These are phyloP conservation scores for Gonium pectorale DNA, from an alignment of 139 green algal genomes.

Conservation along the genomic window DNA sequence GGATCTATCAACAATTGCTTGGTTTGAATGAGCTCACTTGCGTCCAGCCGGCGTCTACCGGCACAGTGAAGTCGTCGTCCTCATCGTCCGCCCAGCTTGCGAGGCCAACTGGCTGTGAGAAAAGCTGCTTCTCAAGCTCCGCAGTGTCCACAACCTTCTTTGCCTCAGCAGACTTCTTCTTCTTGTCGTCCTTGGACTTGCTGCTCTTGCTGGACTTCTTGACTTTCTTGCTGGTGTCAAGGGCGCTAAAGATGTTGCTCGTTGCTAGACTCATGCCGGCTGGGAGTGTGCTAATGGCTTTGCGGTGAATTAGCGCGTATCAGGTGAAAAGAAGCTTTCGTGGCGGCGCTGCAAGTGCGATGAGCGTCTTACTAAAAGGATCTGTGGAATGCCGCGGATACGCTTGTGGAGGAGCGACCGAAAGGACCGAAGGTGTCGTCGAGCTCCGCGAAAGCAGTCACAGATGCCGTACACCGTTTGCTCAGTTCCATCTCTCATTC, in stretches of 20 bases:
- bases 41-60: constrained; percentile 37
- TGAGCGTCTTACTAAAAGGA: no score
- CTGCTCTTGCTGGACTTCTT: constrained; percentile 51
- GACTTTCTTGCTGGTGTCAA: constrained; percentile 53
- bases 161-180: constrained; percentile 46
- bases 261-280: constrained; percentile 44
- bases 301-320: no score
- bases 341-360: no score
- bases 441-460: no score
- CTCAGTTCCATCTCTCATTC: neutral
- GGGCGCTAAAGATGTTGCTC: constrained; percentile 55
- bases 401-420: no score
- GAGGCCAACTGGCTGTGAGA: constrained; percentile 54
- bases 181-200: constrained; percentile 50
- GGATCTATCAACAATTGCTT: neutral
- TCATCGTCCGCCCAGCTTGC: constrained; percentile 63
- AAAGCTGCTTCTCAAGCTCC: constrained; percentile 66
- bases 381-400: no score
- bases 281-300: no score
- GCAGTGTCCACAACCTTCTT: constrained; percentile 54
- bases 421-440: no score
- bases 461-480: no score
- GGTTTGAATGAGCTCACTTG: neutral
- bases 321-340: no score
- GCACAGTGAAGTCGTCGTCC: constrained; percentile 50